phyloP scores from a whole-genome alignment of 2,329 filamentous ascomycete genomes.

The Coniella vitis region DNA sequence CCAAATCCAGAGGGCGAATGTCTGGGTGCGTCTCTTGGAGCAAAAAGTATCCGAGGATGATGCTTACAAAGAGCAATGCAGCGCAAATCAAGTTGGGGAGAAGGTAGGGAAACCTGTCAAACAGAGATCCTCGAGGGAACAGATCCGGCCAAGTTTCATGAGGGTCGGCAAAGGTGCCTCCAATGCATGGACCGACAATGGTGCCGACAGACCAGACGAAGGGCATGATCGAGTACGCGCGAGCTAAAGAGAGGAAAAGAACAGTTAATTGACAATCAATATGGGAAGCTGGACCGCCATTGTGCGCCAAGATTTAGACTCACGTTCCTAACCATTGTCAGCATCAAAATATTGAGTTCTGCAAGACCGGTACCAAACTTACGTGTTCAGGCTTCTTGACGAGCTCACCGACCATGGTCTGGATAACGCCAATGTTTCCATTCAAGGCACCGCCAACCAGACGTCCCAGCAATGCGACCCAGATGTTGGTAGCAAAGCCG shows the following conservation, averaged over 20 bases:
- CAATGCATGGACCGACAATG: slow-evolving; percentile 82
- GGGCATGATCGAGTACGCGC: slow-evolving; percentile 86
- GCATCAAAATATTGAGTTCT: background rate
- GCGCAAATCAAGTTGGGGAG: slow-evolving; percentile 86
- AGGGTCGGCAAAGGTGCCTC: slow-evolving; percentile 78
- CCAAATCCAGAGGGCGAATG: slow-evolving; percentile 51
- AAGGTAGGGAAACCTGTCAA: slow-evolving; percentile 76
- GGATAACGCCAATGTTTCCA: slow-evolving; percentile 84
- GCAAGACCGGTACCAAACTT: background rate
- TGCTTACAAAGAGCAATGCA: slow-evolving; percentile 66
- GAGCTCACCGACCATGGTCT: slow-evolving; percentile 88
- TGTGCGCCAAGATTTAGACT: no score
- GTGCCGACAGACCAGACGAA: slow-evolving; percentile 91
- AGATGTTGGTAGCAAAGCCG: slow-evolving; percentile 76
- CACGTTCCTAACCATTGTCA: slow-evolving; percentile 18
- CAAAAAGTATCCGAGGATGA: slow-evolving; percentile 71
- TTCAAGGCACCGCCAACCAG: slow-evolving; percentile 77
- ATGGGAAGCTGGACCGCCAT: no score
- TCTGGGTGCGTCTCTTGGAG: slow-evolving; percentile 87
- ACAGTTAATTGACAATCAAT: slow-evolving; percentile 15
- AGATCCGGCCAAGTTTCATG: slow-evolving; percentile 62
- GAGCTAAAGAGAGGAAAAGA: slow-evolving; percentile 44
- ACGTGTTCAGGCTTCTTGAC: slow-evolving; percentile 80
- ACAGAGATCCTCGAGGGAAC: slow-evolving; percentile 63
- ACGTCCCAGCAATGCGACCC: slow-evolving; percentile 71